Conservation (phyloP, 768 basidiomycete species). For the Gloeophyllum trabeum region DNA sequence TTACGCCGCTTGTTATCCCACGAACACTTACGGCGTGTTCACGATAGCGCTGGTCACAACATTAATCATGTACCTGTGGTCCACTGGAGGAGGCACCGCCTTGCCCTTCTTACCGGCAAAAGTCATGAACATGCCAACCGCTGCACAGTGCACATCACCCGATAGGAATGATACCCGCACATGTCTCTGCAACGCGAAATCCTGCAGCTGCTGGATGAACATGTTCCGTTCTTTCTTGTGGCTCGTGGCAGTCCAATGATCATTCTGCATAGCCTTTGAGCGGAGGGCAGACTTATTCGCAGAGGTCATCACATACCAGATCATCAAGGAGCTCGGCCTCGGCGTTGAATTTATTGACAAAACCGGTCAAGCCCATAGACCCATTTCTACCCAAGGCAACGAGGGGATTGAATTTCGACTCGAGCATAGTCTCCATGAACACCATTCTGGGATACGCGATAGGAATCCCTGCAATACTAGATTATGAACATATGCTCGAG, state of each 20-base stretch:
- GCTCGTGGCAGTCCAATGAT: constrained; percentile 80
- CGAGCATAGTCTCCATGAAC: constrained; percentile 71
- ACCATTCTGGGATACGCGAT: constrained; percentile 93
- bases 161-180: constrained; percentile 78
- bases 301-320: constrained; percentile 34
- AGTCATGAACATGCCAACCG: constrained; percentile 71
- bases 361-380: constrained; percentile 57
- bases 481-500: neutral
- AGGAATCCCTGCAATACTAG: constrained; percentile 40
- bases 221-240: constrained; percentile 91
- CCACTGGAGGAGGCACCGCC: constrained; percentile 37
- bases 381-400: constrained; percentile 62
- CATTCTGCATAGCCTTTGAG: constrained; percentile 41
- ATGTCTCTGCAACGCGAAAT: constrained; percentile 47
- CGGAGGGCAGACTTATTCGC: neutral
- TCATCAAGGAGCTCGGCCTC: constrained; percentile 93
- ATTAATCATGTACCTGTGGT: constrained; percentile 88
- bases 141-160: constrained; percentile 91
- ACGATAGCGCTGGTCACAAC: constrained; percentile 83
- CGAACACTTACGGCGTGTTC: constrained; percentile 71
- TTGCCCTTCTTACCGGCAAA: constrained; percentile 36
- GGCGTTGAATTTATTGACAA: constrained; percentile 87
- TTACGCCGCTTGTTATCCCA: neutral
- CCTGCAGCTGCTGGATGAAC: constrained; percentile 73
- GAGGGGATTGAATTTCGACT: constrained; percentile 78